A percentile compares a stretch with the other conserved stretches of the same genome.
Conservation (phyloP, 1,284 basidiomycete species). For the Ceratobasidium sp. region DNA sequence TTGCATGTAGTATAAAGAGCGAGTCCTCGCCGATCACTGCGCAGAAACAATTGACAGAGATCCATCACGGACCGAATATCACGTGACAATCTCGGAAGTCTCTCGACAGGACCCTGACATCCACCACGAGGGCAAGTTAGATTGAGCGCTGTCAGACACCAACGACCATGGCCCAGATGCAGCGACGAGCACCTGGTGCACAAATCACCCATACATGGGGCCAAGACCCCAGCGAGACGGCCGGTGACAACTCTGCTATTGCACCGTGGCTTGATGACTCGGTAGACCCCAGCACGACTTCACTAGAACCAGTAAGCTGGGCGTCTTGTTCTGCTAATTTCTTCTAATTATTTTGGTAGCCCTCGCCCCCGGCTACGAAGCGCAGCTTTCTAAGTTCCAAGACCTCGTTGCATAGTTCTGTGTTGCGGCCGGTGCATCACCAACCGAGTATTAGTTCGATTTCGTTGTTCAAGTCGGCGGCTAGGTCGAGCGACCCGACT, state of each 20-base stretch:
- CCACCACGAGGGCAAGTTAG: not conserved
- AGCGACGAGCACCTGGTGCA: not conserved
- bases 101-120: not conserved
- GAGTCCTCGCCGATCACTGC: not conserved
- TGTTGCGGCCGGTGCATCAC: conserved; percentile 19
- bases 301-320: conserved; percentile 16
- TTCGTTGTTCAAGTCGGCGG: conserved; percentile 22
- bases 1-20: no score
- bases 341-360: conserved; percentile 1
- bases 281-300: not conserved
- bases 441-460: conserved; percentile 30
- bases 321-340: not conserved
- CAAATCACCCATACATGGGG: conserved; percentile 29
- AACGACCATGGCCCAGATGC: not conserved
- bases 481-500: conserved; percentile 6
- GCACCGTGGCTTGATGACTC: conserved; percentile 31
- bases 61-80: not conserved
- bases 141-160: not conserved
- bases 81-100: not conserved
- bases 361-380: conserved; percentile 31
- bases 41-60: not conserved
- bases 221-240: conserved; percentile 12
- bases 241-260: conserved; percentile 26
- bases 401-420: conserved; percentile 9
- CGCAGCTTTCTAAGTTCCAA: conserved; percentile 34